Evolutionary conservation across 2,329 filamentous ascomycete species (phyloP).

Genomic region (Chalaropsis thielavioides): DNA sequence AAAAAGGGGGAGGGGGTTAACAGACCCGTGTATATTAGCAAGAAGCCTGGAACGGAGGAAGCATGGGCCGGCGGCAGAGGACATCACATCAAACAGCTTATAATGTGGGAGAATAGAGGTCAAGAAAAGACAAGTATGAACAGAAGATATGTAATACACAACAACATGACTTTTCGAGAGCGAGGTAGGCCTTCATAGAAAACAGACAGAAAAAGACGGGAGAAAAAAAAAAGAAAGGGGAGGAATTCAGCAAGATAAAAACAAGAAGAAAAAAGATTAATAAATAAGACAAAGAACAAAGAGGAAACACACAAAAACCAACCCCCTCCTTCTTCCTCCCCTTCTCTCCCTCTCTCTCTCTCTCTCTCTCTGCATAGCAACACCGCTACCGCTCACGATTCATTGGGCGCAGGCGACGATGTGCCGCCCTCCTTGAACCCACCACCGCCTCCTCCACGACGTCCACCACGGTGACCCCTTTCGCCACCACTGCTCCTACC

Average conservation of each 20-base stretch:
- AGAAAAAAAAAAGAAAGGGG: not conserved
- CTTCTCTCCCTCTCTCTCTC: not conserved
- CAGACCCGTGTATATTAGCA: not conserved
- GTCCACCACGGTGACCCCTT: slow-evolving; percentile 32
- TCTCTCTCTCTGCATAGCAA: not conserved
- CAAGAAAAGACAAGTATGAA: not conserved
- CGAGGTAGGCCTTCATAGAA: too few species aligned
- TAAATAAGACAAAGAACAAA: not conserved
- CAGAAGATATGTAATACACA: not conserved
- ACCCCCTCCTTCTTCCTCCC: not conserved
- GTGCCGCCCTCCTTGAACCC: slow-evolving; percentile 42
- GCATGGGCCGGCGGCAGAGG: not conserved
- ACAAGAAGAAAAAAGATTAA: not conserved
- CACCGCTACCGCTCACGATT: slow-evolving; percentile 20
- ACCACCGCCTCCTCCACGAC: slow-evolving; percentile 38
- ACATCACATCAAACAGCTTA: not conserved
- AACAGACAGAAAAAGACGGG: not conserved
- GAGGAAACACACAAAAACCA: slow-evolving; percentile 2
- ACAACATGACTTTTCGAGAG: not conserved
- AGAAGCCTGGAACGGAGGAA: not conserved
- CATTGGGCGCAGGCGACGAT: slow-evolving; percentile 36
- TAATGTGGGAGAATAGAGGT: not conserved
- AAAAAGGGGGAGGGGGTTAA: not conserved
- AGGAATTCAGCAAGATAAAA: not conserved
- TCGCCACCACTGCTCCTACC: slow-evolving; percentile 37